Evolutionary conservation across 2,329 filamentous ascomycete species (phyloP).

Genomic region (Aspergillus sp.): DNA sequence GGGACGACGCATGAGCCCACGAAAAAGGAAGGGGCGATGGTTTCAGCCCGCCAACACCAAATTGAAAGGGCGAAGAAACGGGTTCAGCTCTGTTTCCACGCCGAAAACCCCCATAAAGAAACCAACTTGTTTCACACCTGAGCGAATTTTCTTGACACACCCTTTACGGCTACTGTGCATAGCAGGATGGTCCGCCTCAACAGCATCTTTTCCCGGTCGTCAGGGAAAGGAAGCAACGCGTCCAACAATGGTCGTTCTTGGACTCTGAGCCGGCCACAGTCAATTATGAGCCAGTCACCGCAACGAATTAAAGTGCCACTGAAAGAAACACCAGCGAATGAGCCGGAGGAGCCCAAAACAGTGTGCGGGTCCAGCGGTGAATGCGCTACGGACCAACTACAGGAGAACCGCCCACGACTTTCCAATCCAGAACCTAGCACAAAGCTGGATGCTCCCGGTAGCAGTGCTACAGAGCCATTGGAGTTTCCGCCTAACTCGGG

Average conservation of each 20-base stretch:
- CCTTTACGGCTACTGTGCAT: not conserved
- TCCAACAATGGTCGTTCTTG: slow-evolving; percentile 3
- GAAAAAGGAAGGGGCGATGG: slow-evolving; percentile 6
- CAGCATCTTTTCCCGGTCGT: slow-evolving; percentile 11
- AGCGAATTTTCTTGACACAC: not conserved
- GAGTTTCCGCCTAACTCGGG: not conserved
- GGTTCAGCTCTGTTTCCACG: not conserved
- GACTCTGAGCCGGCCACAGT: slow-evolving; percentile 1
- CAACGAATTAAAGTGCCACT: not conserved
- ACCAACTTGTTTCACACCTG: not conserved
- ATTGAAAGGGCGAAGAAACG: not conserved
- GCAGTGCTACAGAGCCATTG: not conserved
- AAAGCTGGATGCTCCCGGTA: not conserved
- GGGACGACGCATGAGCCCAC: not conserved
- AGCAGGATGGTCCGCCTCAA: slow-evolving; percentile 16
- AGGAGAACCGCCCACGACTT: not conserved
- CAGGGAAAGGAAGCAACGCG: slow-evolving; percentile 1
- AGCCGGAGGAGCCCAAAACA: not conserved
- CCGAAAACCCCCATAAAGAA: not conserved
- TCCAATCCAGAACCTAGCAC: not conserved
- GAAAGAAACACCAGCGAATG: not conserved
- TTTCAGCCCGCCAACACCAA: not conserved
- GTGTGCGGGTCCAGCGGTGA: not conserved
- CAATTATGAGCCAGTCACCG: not conserved
- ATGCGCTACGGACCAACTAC: not conserved